A percentile compares a stretch with the other conserved stretches of the same genome.
phyloP scores from a whole-genome alignment of 2,329 filamentous ascomycete species.

The Penicillium sp. region DNA sequence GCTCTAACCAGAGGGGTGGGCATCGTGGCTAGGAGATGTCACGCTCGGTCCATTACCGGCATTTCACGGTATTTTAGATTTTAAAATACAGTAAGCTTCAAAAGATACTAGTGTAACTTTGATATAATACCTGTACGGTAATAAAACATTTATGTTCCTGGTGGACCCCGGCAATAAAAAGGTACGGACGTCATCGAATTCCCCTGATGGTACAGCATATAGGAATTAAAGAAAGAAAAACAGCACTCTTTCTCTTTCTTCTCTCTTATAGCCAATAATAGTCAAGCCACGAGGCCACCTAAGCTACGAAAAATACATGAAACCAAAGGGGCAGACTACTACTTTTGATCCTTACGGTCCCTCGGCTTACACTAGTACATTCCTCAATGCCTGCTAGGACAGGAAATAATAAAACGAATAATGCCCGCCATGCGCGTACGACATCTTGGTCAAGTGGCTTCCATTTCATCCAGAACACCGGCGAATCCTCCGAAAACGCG shows the following conservation, averaged over 20 bases:
- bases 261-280: conserved; percentile 6
- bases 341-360: not conserved
- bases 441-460: conserved; percentile 38
- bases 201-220: not conserved
- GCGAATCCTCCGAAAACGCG: conserved; percentile 26
- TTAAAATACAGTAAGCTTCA: too few species aligned
- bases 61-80: too few species aligned
- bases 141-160: too few species aligned
- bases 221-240: not conserved
- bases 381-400: conserved; percentile 25
- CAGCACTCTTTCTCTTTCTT: not conserved
- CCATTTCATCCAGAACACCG: conserved; percentile 24
- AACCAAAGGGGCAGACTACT: conserved; percentile 9
- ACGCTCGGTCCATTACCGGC: too few species aligned
- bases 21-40: too few species aligned
- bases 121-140: too few species aligned
- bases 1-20: too few species aligned
- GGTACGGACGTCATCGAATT: conserved; percentile 1
- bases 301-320: conserved; percentile 17
- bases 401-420: conserved; percentile 27
- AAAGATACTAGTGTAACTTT: too few species aligned
- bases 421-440: conserved; percentile 37
- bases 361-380: conserved; percentile 22
- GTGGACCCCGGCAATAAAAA: conserved; percentile 1
- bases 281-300: not conserved